phyloP scores from a whole-genome alignment of 345 rosid genomes.

The Durio zibethinus region DNA sequence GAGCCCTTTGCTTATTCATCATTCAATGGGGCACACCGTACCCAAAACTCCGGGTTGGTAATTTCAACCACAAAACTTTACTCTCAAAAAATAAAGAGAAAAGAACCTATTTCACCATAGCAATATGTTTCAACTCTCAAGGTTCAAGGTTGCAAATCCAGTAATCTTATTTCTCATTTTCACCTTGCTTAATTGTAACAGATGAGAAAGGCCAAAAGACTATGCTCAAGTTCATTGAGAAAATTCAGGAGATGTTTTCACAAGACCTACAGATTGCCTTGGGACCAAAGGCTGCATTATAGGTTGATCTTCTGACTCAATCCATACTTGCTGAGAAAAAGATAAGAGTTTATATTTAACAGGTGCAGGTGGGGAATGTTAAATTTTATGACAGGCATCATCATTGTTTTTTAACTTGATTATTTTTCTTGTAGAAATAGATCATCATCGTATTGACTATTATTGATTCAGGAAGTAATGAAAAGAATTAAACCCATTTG shows the following conservation, averaged over 20 bases:
- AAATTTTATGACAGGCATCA: neutral
- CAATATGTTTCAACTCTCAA: neutral
- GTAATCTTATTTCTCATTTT: neutral
- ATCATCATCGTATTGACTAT: neutral
- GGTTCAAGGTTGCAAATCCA: neutral
- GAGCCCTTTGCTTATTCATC: conserved; percentile 23
- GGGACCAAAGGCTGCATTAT: conserved; percentile 8
- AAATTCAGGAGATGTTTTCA: neutral
- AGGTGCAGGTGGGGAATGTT: neutral
- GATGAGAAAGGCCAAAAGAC: conserved; percentile 1
- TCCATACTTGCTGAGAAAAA: neutral
- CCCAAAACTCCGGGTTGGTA: conserved; percentile 19
- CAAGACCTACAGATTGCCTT: neutral
- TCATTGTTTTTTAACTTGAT: neutral
- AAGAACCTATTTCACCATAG: neutral
- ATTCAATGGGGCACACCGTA: conserved; percentile 23
- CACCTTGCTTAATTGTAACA: neutral
- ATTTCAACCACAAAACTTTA: neutral
- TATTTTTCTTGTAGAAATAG: too few species aligned
- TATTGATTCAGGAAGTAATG: neutral
- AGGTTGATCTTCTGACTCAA: neutral
- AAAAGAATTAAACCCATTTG: neutral
- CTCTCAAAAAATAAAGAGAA: too few species aligned
- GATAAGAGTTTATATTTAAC: neutral
- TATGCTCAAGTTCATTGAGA: conserved; percentile 6